A percentile compares a stretch with the other conserved stretches of the same genome.
Evolutionary conservation across 495 filamentous ascomycete species (phyloP).

Genomic region (Extremus antarcticus): DNA sequence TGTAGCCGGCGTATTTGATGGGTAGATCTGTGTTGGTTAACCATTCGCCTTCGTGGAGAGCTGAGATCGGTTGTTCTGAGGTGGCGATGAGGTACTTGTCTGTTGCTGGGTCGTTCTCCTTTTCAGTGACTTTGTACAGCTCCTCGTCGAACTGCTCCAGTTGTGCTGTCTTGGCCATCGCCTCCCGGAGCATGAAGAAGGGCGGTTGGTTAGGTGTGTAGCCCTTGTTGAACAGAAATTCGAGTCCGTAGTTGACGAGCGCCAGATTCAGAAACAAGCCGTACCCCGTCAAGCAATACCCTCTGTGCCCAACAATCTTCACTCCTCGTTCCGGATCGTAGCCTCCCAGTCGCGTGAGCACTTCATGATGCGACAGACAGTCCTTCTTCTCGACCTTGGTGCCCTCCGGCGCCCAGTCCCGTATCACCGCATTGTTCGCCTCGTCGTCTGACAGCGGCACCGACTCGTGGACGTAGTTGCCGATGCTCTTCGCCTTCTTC

Average conservation of each 20-base stretch:
- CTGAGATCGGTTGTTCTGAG: slow-evolving; percentile 88
- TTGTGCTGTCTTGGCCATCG: slow-evolving; percentile 99
- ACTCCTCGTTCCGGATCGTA: slow-evolving; percentile 90
- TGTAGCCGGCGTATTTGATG: slow-evolving; percentile 87
- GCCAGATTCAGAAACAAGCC: slow-evolving; percentile 91
- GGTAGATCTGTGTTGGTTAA: slow-evolving; percentile 73
- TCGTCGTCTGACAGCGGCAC: slow-evolving; percentile 89
- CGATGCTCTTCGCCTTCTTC: slow-evolving; percentile 70
- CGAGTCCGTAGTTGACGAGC: slow-evolving; percentile 83
- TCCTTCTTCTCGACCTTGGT: slow-evolving; percentile 55
- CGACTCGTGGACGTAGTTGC: slow-evolving; percentile 86
- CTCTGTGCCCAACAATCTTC: slow-evolving; percentile 90
- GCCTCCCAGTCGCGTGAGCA: slow-evolving; percentile 74
- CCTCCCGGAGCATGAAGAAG: slow-evolving; percentile 88
- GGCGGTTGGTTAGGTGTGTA: slow-evolving; percentile 89
- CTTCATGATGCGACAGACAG: slow-evolving; percentile 87
- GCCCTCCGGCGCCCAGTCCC: slow-evolving; percentile 69
- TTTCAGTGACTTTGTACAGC: slow-evolving; percentile 86
- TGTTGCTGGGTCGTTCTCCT: slow-evolving; percentile 62
- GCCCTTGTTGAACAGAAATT: slow-evolving; percentile 65
- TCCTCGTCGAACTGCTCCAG: slow-evolving; percentile 96
- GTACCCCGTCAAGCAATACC: slow-evolving; percentile 82
- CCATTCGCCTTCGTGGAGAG: slow-evolving; percentile 90
- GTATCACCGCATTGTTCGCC: slow-evolving; percentile 66
- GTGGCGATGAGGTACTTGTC: slow-evolving; percentile 98